A percentile compares a stretch with the other conserved stretches of the same genome.
Conservation (phyloP, 352 stramenopile species). For the Phytophthora pluvialis region DNA sequence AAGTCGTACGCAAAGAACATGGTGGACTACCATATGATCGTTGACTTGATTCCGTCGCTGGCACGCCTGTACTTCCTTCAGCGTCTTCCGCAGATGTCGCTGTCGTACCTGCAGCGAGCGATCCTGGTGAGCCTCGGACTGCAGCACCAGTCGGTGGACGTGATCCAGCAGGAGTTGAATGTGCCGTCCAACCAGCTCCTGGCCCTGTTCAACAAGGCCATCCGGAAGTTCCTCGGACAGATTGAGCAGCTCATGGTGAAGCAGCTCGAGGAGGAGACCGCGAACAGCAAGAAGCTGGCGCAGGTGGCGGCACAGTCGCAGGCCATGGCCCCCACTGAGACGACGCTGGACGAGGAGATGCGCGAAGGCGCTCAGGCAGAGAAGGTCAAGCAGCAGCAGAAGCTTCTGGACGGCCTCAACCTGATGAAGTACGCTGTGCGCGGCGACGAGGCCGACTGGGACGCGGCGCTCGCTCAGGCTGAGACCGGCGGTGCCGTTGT, state of each 20-base stretch:
- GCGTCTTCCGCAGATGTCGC: slow-evolving; percentile 90
- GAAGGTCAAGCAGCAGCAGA: slow-evolving; percentile 82
- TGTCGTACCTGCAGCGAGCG: slow-evolving; percentile 96
- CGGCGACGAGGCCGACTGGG: slow-evolving; percentile 94
- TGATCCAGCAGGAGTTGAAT: slow-evolving; percentile 93
- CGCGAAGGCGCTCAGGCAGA: slow-evolving; percentile 78
- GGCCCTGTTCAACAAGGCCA: slow-evolving; percentile 98
- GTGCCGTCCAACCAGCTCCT: slow-evolving; percentile 96
- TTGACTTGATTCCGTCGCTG: slow-evolving; percentile 96
- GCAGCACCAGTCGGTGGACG: slow-evolving; percentile 94
- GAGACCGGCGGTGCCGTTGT: slow-evolving; percentile 52
- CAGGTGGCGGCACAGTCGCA: slow-evolving; percentile 64
- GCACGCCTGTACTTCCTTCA: slow-evolving; percentile 96
- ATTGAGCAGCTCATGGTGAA: slow-evolving; percentile 84
- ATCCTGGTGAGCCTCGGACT: slow-evolving; percentile 96
- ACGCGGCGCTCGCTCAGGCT: slow-evolving; percentile 56
- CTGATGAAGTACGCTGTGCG: slow-evolving; percentile 97
- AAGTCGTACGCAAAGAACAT: slow-evolving; percentile 99
- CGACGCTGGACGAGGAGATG: slow-evolving; percentile 86
- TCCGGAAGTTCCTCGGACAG: slow-evolving; percentile 90
- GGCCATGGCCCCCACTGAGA: slow-evolving; percentile 80
- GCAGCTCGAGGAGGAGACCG: slow-evolving; percentile 84
- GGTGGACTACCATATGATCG: slow-evolving; percentile 99
- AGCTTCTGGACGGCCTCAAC: slow-evolving; percentile 88
- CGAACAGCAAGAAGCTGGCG: slow-evolving; percentile 60